Conservation (phyloP, 2,329 filamentous ascomycete genomes). For the Rhytidhysteron rufulum region DNA sequence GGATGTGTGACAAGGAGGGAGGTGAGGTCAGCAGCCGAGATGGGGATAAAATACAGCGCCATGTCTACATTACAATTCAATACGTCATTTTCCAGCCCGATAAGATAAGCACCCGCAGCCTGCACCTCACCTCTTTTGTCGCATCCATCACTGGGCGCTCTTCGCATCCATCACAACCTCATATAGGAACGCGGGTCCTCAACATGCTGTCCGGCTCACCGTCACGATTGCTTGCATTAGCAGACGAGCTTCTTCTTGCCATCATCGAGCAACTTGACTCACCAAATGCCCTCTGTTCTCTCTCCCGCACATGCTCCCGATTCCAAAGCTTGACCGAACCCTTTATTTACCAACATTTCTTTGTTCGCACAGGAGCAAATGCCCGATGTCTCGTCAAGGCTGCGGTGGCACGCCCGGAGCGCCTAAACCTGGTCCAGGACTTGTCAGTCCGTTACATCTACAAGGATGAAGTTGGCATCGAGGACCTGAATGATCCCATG, state of each 20-base stretch:
- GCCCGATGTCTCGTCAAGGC: slow-evolving; percentile 19
- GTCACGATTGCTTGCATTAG: slow-evolving; percentile 18
- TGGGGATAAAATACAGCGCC: too few species aligned
- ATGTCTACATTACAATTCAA: too few species aligned
- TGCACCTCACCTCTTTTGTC: too few species aligned
- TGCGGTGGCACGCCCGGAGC: slow-evolving; percentile 18
- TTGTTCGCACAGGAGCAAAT: slow-evolving; percentile 23
- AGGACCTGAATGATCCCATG: slow-evolving; percentile 24
- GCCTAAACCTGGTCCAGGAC: slow-evolving; percentile 22
- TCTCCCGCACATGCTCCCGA: slow-evolving; percentile 27
- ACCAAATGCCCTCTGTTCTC: slow-evolving; percentile 17
- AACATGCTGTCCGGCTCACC: neutral
- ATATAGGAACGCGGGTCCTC: too few species aligned
- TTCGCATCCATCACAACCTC: slow-evolving; percentile 12
- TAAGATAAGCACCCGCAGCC: too few species aligned
- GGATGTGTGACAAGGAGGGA: too few species aligned
- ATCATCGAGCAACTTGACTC: slow-evolving; percentile 29
- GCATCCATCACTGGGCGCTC: too few species aligned
- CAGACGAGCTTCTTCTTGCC: slow-evolving; percentile 31
- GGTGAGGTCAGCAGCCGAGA: too few species aligned
- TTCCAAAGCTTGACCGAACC: slow-evolving; percentile 29
- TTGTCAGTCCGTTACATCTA: slow-evolving; percentile 27
- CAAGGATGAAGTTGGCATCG: slow-evolving; percentile 21
- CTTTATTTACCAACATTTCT: slow-evolving; percentile 28
- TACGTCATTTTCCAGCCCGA: too few species aligned